Evolutionary conservation across 1,139 yeast genomes (phyloP).

Genomic region (Taphrina populina): DNA sequence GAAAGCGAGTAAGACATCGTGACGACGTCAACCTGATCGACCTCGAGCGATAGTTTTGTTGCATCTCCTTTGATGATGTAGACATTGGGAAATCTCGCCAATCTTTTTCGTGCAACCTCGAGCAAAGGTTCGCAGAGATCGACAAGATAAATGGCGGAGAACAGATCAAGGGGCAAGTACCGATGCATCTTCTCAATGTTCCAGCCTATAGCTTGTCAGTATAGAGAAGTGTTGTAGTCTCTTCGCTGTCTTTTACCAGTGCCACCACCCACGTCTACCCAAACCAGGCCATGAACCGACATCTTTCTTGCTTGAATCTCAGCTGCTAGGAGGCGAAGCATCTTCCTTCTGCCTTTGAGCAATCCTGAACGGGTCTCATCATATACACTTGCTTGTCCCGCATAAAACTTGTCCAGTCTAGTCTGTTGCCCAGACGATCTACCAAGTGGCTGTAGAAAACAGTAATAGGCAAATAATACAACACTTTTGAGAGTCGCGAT

Average conservation of each 20-base stretch:
- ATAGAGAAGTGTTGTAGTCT: conserved; percentile 38
- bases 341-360: conserved; percentile 68
- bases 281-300: conserved; percentile 54
- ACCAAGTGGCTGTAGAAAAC: conserved; percentile 66
- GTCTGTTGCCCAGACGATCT: conserved; percentile 55
- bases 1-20: conserved; percentile 78
- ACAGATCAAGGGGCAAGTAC: conserved; percentile 51
- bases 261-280: conserved; percentile 57
- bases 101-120: conserved; percentile 64
- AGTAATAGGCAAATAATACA: conserved; percentile 46
- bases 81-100: conserved; percentile 61
- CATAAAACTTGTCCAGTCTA: conserved; percentile 68
- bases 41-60: conserved; percentile 53
- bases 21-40: conserved; percentile 62
- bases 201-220: conserved; percentile 85
- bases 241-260: conserved; percentile 1
- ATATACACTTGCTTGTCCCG: conserved; percentile 72
- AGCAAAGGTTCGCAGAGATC: conserved; percentile 77
- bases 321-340: conserved; percentile 47
- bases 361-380: conserved; percentile 65
- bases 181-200: conserved; percentile 68
- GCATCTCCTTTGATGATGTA: conserved; percentile 74
- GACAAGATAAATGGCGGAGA: conserved; percentile 64
- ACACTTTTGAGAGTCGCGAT: conserved; percentile 33
- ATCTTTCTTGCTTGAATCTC: conserved; percentile 35